Percentiles rank a stretch among this genome's conserved stretches.
Conservation (phyloP, 129 eudicot species). For the Tanacetum coccineum region DNA sequence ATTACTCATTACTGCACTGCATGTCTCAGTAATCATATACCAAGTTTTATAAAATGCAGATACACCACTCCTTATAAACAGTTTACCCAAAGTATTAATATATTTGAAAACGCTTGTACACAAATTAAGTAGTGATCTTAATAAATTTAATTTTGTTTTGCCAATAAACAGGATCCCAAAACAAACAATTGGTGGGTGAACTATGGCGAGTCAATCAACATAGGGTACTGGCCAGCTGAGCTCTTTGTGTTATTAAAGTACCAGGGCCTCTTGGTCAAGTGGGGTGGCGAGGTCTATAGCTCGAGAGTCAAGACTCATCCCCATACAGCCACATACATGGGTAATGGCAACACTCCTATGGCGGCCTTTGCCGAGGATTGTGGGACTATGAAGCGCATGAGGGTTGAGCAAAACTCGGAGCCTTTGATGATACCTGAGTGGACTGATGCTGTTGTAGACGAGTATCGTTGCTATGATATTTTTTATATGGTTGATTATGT, state of each 20-base stretch:
- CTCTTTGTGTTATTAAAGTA: slow-evolving; percentile 34
- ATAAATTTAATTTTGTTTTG: neutral
- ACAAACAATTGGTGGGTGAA: slow-evolving; percentile 67
- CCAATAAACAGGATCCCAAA: slow-evolving; percentile 38
- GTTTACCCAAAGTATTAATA: too few species aligned
- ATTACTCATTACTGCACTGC: too few species aligned
- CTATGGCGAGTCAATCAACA: slow-evolving; percentile 44
- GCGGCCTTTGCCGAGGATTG: slow-evolving; percentile 19
- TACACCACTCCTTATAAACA: too few species aligned
- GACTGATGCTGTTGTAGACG: slow-evolving; percentile 39
- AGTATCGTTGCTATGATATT: slow-evolving; percentile 53
- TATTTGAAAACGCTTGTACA: too few species aligned
- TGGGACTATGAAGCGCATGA: slow-evolving; percentile 45
- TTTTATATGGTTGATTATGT: slow-evolving; percentile 40
- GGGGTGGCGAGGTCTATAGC: slow-evolving; percentile 84
- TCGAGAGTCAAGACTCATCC: slow-evolving; percentile 38
- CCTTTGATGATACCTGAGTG: slow-evolving; percentile 51
- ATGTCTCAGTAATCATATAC: too few species aligned
- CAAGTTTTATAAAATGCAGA: too few species aligned
- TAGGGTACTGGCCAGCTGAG: slow-evolving; percentile 74
- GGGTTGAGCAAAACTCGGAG: slow-evolving; percentile 39
- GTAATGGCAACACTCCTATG: slow-evolving; percentile 40
- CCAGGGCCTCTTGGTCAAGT: slow-evolving; percentile 47
- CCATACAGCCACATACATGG: slow-evolving; percentile 61
- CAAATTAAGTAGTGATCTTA: too few species aligned